These are phyloP conservation scores for Talaromyces sp. DNA, from an alignment of 2,329 filamentous ascomycete genomes.

Conservation along the genomic window DNA sequence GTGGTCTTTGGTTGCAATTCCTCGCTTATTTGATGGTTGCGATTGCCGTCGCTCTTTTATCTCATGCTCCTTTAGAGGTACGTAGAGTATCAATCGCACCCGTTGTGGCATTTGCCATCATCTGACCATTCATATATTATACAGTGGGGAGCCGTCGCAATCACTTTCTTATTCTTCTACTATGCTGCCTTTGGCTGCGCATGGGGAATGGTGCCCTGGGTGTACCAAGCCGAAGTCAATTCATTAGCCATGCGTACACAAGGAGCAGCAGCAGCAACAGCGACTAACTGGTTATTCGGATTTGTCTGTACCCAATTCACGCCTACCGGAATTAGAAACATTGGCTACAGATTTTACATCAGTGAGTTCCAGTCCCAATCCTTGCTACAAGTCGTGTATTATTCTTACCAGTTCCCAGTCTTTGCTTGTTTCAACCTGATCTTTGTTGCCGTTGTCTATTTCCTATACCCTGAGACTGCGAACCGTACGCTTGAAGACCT, in stretches of 20 bases:
- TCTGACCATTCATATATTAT: background rate
- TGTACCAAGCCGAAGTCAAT: constrained; percentile 45
- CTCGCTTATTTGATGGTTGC: constrained; percentile 25
- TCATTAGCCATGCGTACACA: constrained; percentile 42
- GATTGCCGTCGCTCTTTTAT: constrained; percentile 21
- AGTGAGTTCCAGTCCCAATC: background rate
- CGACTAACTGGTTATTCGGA: constrained; percentile 33
- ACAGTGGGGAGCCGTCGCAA: constrained; percentile 4
- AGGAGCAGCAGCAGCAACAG: constrained; percentile 37
- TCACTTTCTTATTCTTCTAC: constrained; percentile 32
- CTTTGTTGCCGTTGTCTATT: constrained; percentile 46
- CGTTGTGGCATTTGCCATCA: background rate
- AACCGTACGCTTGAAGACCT: constrained; percentile 43
- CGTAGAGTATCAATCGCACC: background rate
- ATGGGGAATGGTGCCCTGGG: constrained; percentile 36
- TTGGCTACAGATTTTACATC: constrained; percentile 20
- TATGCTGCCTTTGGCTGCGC: constrained; percentile 19
- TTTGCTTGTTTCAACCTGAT: constrained; percentile 23
- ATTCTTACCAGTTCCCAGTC: background rate
- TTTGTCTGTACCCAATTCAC: constrained; percentile 21
- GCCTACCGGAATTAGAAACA: constrained; percentile 20
- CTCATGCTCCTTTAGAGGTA: constrained; percentile 13
- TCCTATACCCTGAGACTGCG: constrained; percentile 46
- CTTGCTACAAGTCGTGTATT: background rate
- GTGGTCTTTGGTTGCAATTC: constrained; percentile 21